Percentiles rank a stretch among this genome's conserved stretches.
These are phyloP conservation scores for Alloteropsis semialata DNA, from an alignment of 176 grass and related monocot species.

Conservation along the genomic window DNA sequence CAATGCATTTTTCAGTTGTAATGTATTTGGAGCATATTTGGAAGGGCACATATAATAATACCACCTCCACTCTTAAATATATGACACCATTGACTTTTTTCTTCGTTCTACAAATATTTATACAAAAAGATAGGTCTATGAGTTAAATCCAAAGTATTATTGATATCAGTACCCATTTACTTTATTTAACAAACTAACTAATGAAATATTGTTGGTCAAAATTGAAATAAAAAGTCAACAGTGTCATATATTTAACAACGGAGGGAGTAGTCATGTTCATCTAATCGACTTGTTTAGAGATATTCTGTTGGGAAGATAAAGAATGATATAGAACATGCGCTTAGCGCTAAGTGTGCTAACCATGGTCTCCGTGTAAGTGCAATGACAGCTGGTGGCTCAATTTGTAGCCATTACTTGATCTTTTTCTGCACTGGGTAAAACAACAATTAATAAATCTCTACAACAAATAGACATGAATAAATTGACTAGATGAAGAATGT, in stretches of 20 bases:
- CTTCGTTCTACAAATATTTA: no score
- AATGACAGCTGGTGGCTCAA: conserved; percentile 2
- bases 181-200: no score
- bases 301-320: background rate
- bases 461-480: background rate
- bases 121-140: no score
- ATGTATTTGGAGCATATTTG: background rate
- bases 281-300: background rate
- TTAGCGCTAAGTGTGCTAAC: conserved; percentile 12
- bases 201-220: no score
- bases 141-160: no score
- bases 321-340: background rate
- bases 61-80: no score
- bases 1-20: background rate
- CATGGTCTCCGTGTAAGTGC: background rate
- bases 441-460: background rate
- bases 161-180: no score
- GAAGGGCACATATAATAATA: background rate
- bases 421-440: background rate
- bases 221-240: no score
- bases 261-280: background rate
- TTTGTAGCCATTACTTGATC: background rate
- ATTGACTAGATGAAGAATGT: background rate
- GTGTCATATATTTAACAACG: no score
- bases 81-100: no score